Base-by-base conservation (phyloP, 2,329 filamentous ascomycete species). In the Knoxdaviesia capensis region DNA sequence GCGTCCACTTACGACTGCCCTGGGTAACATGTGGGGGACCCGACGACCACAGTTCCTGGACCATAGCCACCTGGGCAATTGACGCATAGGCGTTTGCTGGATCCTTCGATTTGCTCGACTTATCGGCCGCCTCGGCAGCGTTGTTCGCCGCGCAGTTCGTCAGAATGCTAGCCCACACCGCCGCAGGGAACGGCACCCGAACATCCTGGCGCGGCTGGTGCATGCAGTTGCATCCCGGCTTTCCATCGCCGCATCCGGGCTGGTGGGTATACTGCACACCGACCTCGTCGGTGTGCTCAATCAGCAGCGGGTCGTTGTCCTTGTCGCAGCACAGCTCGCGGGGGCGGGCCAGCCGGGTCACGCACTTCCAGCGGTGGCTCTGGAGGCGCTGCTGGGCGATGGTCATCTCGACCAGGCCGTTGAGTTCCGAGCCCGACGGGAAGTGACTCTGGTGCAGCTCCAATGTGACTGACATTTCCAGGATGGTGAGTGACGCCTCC, bases 21-120 rank as follows among this genome's bases (percentile, higher is more conserved):
- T 48, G 37, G 44, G 42, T 44, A 37, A 33, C 44, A 43, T 42
- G 40, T 4, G 68, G 55, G 8, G 61, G 58, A 29, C 34, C 56
- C 47, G 59, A 59, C 4, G 71, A 77, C 65, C 68, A 76, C 34
- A 78, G 63, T 59, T 78, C 74, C 53, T 79, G 74, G 53, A 75
- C 73, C 74, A 78, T 78, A 53, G 71, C 71, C 38, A 77, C 71
- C 37, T 47, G 42, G 5, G 47, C 43, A 11, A 46, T 38, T 20
- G 20, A 20, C 20, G 20, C 20, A 20, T 20, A 20, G 20, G 20
- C 20, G 20, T 20, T 20, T 20, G 3, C 20, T 20, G 20, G 20
- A 20, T 20, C 20, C 20, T 20, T 20, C 20, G 3, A 20, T 3
- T 20, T 20, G 20, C 20, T 20, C 1, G 44, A 40, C 35, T 46